Evolutionary conservation across 176 grass and related monocot genomes (phyloP).

Genomic region (Oryza longistaminata): DNA sequence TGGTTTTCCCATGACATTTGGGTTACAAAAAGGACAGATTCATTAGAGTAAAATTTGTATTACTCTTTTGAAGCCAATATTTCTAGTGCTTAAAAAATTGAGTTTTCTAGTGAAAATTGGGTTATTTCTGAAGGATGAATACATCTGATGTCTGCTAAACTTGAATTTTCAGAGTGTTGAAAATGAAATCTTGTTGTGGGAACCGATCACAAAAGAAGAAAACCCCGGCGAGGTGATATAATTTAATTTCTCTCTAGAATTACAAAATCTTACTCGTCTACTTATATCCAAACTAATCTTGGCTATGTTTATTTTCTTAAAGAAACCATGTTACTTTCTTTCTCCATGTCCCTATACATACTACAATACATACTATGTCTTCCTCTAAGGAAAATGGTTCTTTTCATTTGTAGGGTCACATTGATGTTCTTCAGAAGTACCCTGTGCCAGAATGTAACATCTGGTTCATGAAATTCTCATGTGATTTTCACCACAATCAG

Average conservation of each 20-base stretch:
- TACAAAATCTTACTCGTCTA: constrained; percentile 14
- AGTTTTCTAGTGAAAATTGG: not conserved
- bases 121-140: constrained; percentile 14
- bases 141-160: constrained; percentile 26
- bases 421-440: constrained; percentile 97
- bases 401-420: constrained; percentile 55
- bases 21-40: not conserved
- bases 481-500: constrained; percentile 97
- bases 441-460: constrained; percentile 95
- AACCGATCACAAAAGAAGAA: constrained; percentile 91
- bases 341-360: constrained; percentile 4
- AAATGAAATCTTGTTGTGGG: constrained; percentile 94
- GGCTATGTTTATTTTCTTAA: not conserved
- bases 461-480: constrained; percentile 99
- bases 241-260: not conserved
- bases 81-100: not conserved
- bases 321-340: constrained; percentile 5
- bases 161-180: constrained; percentile 85
- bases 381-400: constrained; percentile 15
- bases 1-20: not conserved
- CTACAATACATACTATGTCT: not conserved
- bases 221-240: constrained; percentile 78
- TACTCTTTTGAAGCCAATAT: too few species aligned
- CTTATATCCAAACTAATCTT: not conserved
- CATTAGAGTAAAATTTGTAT: constrained; percentile 28